Base-by-base conservation (phyloP, 2,329 filamentous ascomycete species). In the Apiospora rasikravindrae region DNA sequence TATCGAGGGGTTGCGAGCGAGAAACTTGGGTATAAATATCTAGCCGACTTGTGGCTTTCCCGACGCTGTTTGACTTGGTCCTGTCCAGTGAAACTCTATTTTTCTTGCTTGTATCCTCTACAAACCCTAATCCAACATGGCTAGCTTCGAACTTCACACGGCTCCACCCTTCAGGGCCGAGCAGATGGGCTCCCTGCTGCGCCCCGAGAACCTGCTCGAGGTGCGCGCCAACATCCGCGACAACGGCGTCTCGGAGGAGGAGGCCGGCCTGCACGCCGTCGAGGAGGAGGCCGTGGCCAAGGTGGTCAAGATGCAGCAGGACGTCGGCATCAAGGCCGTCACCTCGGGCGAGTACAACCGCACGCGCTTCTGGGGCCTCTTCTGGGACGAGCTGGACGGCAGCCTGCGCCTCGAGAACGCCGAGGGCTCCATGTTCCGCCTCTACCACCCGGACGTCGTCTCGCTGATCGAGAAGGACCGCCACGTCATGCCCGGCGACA, bases 181-280 rank as follows among this genome's bases (percentile, higher is more conserved):
- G 86, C 92, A 94, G 77, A 86, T 94, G 72, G 93, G 92, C 76
- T 94, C 92, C 19, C 86, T 94, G 44, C 88, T 94, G 61, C 90
- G 93, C n/a, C 92, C 92, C 8, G 83, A 91, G 73, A 84, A 88
- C 71, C 86, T 94, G 71, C 84, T 92, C 47, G 84, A 89, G 69
- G 88, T 88, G 73, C 90, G 92, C 76, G 87, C 89, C 73, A 78
- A 80, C 69, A 87, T 90, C 73, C 90, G 91, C 74, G 87, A 89
- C 71, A 88, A 89, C 72, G 83, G 88, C 75, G 80, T 87, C 57
- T 82, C 85, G 10, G 87, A 91, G 73, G 87, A 91, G 73, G 86
- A 37, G 45, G 68, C 84, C 40, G 84, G 84, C 2, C 86, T 95
- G 13, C 83, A 83, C 1, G 84, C 85, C 1, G 82, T 92, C 33